Percentiles rank a stretch among this genome's conserved stretches.
phyloP scores from a whole-genome alignment of 805 yeast genomes.

The Saccharomycopsis javanensis region DNA sequence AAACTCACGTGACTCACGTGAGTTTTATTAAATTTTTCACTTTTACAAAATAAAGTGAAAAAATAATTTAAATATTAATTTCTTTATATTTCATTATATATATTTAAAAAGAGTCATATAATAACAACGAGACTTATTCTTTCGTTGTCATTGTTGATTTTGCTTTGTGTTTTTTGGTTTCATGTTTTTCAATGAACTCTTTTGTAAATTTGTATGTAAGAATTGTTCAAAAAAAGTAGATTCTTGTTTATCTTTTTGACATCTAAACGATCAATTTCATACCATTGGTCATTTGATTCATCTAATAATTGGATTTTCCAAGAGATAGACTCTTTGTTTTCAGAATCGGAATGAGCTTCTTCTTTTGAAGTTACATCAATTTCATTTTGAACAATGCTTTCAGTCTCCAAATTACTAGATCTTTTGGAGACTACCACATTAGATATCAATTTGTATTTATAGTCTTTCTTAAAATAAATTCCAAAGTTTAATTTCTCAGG shows the following conservation, averaged over 20 bases:
- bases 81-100: too few relatives aligned
- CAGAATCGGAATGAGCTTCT: neutral
- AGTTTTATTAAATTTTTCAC: neutral
- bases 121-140: too few relatives aligned
- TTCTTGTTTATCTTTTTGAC: slow-evolving; percentile 43
- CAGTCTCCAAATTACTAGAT: neutral
- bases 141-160: too few relatives aligned
- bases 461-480: slow-evolving; percentile 16
- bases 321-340: slow-evolving; percentile 4
- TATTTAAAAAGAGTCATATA: too few relatives aligned
- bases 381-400: neutral
- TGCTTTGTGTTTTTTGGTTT: too few relatives aligned
- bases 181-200: slow-evolving; percentile 18
- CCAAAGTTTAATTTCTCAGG: slow-evolving; percentile 30
- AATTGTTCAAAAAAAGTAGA: slow-evolving; percentile 50
- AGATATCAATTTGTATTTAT: slow-evolving; percentile 35
- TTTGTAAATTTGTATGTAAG: slow-evolving; percentile 63
- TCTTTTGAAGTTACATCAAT: neutral
- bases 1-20: neutral
- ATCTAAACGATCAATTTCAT: slow-evolving; percentile 44
- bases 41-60: too few relatives aligned
- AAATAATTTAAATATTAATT: too few relatives aligned
- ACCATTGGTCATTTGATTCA: slow-evolving; percentile 39
- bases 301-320: slow-evolving; percentile 45
- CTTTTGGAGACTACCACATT: slow-evolving; percentile 32